Base-by-base conservation (phyloP, 1,284 basidiomycete species). In the Rhodofomes roseus region DNA sequence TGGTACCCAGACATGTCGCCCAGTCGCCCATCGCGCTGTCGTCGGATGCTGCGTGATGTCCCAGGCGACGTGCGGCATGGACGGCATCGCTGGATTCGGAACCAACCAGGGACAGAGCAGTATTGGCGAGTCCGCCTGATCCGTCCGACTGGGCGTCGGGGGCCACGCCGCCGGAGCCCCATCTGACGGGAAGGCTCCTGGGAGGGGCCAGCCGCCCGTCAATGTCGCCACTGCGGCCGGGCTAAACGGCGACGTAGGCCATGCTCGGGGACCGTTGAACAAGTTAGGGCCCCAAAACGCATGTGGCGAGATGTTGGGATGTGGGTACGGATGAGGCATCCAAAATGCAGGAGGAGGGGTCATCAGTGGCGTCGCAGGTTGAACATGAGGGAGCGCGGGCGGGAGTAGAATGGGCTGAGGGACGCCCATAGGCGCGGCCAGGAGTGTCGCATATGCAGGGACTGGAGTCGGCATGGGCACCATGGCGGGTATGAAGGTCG, bases 61-160 rank as follows among this genome's bases (percentile, higher is more conserved):
- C 77, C 77, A 79, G 18, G 67, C 51, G 36, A 78, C 64, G 48
- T 67, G 60, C 6, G 78, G 75, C n/a, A 72, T 57, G 18, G 66
- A 51, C 14, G 69, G 54, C 36, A 72, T 70, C 36, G 65, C 61
- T 0, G 76, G 76, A 50, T 79, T 79, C 6, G 73, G 73, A 25
- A 72, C 70, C 3, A 78, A 60, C 60, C 68, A 64, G 0, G 72
- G 74, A 1, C 71, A 71, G 52, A 79, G 66, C 4, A 54, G 40
- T 57, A 58, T 14, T 29, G 12, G 22, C 40, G 57, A 23, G 11
- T 9, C 7, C 41, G 8, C 23, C 44, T 34, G 48, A 7, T 20
- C 46, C 8, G 48, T 37, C 31, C 37, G 41, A 9, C n/a, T n/a
- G 6, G 41, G 16, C 43, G 56, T 18, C 56, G 57, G 41, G 50